Percentiles rank a stretch among this genome's conserved stretches.
These are phyloP conservation scores for Penicillium steckii DNA, from an alignment of 495 filamentous ascomycete genomes.

Conservation along the genomic window DNA sequence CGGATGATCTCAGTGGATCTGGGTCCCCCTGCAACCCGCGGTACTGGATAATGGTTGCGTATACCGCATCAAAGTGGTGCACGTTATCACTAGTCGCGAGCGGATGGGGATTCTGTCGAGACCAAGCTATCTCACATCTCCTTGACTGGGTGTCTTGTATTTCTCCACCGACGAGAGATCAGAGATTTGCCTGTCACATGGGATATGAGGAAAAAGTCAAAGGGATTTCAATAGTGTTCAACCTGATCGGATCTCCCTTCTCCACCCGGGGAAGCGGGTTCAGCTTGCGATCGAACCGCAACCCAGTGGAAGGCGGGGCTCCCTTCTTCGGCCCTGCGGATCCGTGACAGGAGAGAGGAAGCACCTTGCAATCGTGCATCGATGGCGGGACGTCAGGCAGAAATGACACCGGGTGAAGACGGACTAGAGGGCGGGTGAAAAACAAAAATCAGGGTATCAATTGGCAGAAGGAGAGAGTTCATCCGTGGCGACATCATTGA, in stretches of 20 bases:
- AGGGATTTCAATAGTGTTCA: not conserved
- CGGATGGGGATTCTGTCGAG: slow-evolving; percentile 1
- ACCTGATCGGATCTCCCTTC: not conserved
- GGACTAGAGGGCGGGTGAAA: not conserved
- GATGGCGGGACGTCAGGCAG: slow-evolving; percentile 6
- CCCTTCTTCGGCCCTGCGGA: not conserved
- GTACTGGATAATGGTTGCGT: slow-evolving; percentile 7
- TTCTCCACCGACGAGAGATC: not conserved
- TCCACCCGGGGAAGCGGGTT: not conserved
- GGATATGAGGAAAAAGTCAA: slow-evolving; percentile 2
- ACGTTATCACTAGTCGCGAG: slow-evolving; percentile 11
- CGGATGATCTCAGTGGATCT: slow-evolving; percentile 11
- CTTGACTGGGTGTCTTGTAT: not conserved
- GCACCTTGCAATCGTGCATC: not conserved
- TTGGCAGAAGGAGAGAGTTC: not conserved
- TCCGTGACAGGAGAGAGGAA: not conserved
- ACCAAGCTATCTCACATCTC: not conserved
- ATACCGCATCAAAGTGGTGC: slow-evolving; percentile 14
- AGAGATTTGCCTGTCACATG: slow-evolving; percentile 1
- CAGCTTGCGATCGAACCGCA: not conserved
- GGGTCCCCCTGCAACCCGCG: slow-evolving; percentile 2
- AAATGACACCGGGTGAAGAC: slow-evolving; percentile 12
- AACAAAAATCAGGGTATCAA: not conserved
- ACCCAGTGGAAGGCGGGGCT: not conserved
- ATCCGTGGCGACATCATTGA: slow-evolving; percentile 11